Conservation (phyloP, 768 basidiomycete species). For the Boletus subcaerulescens region DNA sequence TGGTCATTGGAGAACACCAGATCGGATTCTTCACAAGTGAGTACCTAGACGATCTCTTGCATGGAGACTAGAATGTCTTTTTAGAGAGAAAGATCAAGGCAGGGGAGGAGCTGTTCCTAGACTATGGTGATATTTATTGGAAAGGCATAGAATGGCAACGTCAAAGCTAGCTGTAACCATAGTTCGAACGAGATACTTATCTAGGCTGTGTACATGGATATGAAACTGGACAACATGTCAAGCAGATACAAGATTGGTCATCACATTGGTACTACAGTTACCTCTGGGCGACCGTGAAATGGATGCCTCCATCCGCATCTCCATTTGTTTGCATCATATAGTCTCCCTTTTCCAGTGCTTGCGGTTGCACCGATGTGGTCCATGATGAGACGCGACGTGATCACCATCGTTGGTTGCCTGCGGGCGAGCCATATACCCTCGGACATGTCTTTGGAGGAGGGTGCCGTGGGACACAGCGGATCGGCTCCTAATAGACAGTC, state of each 20-base stretch:
- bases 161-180: background rate
- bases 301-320: conserved; percentile 46
- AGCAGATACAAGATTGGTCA: background rate
- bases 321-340: conserved; percentile 36
- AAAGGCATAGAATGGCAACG: no score
- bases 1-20: conserved; percentile 36
- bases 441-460: background rate
- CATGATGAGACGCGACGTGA: conserved; percentile 41
- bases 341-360: conserved; percentile 34
- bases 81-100: conserved; percentile 26
- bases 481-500: conserved; percentile 41
- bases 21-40: conserved; percentile 38
- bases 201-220: background rate
- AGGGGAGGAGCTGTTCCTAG: conserved; percentile 35
- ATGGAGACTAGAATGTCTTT: background rate
- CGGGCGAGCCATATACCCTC: conserved; percentile 7
- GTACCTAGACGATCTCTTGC: conserved; percentile 3
- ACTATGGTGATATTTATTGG: conserved; percentile 35
- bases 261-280: conserved; percentile 34
- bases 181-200: background rate
- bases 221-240: background rate
- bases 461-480: conserved; percentile 34
- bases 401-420: conserved; percentile 31
- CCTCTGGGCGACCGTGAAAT: conserved; percentile 39
- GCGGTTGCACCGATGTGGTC: conserved; percentile 41